Percentiles rank a stretch among this genome's conserved stretches.
Conservation (phyloP, 108 stramenopile genomes). For the Poteriospumella lacustris region DNA sequence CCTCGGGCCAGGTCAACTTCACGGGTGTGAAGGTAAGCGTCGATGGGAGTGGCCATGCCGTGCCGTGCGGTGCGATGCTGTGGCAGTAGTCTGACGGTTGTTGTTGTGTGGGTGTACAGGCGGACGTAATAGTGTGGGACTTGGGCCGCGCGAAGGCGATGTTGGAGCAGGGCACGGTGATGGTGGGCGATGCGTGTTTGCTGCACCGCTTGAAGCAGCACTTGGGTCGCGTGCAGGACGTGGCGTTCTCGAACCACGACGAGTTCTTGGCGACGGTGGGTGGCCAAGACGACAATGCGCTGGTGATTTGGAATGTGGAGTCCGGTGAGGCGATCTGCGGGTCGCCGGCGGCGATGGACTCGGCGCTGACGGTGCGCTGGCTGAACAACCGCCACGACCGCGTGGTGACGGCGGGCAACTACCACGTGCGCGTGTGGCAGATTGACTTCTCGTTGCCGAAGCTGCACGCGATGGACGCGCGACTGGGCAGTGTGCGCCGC, state of each 20-base stretch:
- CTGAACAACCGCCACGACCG: conserved; percentile 69
- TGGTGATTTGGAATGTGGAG: conserved; percentile 72
- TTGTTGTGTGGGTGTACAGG: conserved; percentile 39
- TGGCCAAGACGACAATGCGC: conserved; percentile 78
- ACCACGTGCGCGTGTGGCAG: conserved; percentile 70
- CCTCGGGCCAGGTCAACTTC: conserved; percentile 61
- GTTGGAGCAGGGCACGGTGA: conserved; percentile 41
- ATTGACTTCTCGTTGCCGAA: conserved; percentile 64
- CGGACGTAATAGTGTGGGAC: conserved; percentile 72
- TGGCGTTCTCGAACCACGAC: conserved; percentile 60
- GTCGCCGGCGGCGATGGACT: conserved; percentile 63
- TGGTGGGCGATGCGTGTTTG: conserved; percentile 46
- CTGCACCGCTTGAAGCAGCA: conserved; percentile 66
- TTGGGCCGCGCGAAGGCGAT: conserved; percentile 51
- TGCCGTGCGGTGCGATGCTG: too few relatives aligned
- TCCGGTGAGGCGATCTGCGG: conserved; percentile 67
- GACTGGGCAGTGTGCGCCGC: conserved; percentile 66
- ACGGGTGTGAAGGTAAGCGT: neutral
- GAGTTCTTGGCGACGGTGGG: conserved; percentile 65
- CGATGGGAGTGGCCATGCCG: too few relatives aligned
- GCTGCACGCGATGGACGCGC: conserved; percentile 69
- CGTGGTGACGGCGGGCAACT: conserved; percentile 71
- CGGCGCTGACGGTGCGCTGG: conserved; percentile 63
- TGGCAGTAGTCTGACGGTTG: conserved; percentile 34
- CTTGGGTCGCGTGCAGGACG: conserved; percentile 62